Base-by-base conservation (phyloP, 495 filamentous ascomycete genomes). In the Staphylotrichum tortipilum region DNA sequence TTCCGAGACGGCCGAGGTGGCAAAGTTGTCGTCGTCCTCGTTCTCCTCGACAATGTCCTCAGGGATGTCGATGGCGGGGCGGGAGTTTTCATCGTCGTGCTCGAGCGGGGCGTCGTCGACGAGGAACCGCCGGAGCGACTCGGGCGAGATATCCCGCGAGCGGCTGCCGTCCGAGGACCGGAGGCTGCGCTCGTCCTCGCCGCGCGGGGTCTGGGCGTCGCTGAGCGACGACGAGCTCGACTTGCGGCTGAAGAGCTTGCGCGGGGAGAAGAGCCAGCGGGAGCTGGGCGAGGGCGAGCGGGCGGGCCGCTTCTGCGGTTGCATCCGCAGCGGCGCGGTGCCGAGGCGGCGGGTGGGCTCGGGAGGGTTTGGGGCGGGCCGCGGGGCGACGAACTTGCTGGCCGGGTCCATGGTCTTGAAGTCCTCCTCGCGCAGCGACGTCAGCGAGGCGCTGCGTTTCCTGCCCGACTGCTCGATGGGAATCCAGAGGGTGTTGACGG, bases 401-500 rank as follows among this genome's bases (percentile, higher is more conserved):
- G 75, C 71, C 0, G 88, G 88, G 55, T 90, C 80, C 77, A 90
- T 82, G 0, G 87, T 91, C 57, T 79, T 83, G 52, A 78, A 76
- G 35, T 79, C 72, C 22, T 64, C 62, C 7, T 67, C 64, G n/a
- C 66, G 56, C 15, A 78, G 51, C 9, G 72, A 75, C 47, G 64
- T 76, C 59, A 72, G 58, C 3, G 74, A 78, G 30, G 73, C 73
- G 51, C 77, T 78, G 19, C 76, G 70, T 36, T 65, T 57, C 34
- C 75, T 65, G 29, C 68, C 64, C 44, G 76, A 69, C 10, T 77
- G 75, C 64, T 94, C 82, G 44, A 82, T 70, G 9, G 89, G 89
- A 4, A 95, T 81, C 33, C 83, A 81, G 22, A 95, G 70, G 17
- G 88, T 76, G 60, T 95, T 94, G 62, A 94, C 78, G 1, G 77